phyloP scores from a whole-genome alignment of 257 asterid genomes.

The Catharanthus roseus region DNA sequence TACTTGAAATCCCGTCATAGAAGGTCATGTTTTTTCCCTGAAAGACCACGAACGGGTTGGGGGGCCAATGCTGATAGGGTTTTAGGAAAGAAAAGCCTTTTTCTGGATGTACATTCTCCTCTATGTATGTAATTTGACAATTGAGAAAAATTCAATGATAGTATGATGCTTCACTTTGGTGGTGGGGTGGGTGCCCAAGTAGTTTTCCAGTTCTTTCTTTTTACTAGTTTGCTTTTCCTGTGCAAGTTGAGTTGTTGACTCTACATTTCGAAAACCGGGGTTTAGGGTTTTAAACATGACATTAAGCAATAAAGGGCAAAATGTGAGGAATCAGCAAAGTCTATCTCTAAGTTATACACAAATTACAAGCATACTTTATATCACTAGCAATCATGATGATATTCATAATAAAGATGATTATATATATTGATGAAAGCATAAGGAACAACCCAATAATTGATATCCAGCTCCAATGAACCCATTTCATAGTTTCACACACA shows the following conservation, averaged over 20 bases:
- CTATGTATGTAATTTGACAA: no score
- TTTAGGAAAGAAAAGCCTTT: no score
- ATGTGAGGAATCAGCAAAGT: background rate
- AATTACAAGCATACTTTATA: background rate
- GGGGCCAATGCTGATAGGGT: no score
- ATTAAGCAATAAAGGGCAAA: no score
- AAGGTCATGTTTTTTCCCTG: background rate
- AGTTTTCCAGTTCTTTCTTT: background rate
- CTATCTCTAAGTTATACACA: background rate
- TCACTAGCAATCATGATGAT: slow-evolving; percentile 11
- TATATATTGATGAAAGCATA: background rate
- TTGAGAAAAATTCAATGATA: no score
- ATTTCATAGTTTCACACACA: slow-evolving; percentile 18
- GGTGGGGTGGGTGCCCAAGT: no score
- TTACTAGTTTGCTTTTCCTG: no score
- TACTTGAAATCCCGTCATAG: background rate
- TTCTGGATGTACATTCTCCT: background rate
- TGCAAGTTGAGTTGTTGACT: no score
- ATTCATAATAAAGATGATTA: background rate
- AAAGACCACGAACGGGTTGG: slow-evolving; percentile 2
- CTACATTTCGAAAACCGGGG: no score
- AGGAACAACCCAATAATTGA: slow-evolving; percentile 8
- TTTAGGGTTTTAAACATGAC: no score
- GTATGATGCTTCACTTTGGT: no score
- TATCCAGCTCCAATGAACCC: slow-evolving; percentile 14